A percentile compares a stretch with the other conserved stretches of the same genome.
phyloP scores from a whole-genome alignment of 306 rosid genomes.

The Comarum palustre region DNA sequence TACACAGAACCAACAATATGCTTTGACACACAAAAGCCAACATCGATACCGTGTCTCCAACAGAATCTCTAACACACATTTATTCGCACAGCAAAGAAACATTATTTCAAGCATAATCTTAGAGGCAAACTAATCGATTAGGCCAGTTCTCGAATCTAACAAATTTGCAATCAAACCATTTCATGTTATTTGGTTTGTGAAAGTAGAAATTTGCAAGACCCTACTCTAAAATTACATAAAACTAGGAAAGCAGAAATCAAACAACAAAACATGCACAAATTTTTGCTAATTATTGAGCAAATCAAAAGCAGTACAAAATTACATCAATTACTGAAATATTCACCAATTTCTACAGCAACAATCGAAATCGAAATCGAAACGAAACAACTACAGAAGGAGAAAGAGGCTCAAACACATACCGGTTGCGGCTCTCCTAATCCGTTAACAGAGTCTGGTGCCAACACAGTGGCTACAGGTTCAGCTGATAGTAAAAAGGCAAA shows the following conservation, averaged over 20 bases:
- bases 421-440: slow-evolving; percentile 30
- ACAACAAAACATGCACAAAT: not conserved
- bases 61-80: not conserved
- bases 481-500: slow-evolving; percentile 27
- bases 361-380: not conserved
- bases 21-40: not conserved
- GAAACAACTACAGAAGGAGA: no score
- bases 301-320: not conserved
- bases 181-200: not conserved
- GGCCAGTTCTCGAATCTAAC: not conserved
- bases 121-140: not conserved
- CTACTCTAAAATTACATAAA: not conserved
- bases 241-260: not conserved
- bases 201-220: not conserved
- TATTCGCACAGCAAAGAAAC: not conserved
- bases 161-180: not conserved
- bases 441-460: slow-evolving; percentile 25
- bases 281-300: not conserved
- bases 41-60: not conserved
- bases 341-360: not conserved
- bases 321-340: not conserved
- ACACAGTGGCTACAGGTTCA: slow-evolving; percentile 31
- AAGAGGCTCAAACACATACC: slow-evolving; percentile 31
- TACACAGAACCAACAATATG: not conserved
- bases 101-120: not conserved